These are phyloP conservation scores for Pseudogymnoascus sp. DNA, from an alignment of 2,329 filamentous ascomycete species.

Conservation along the genomic window DNA sequence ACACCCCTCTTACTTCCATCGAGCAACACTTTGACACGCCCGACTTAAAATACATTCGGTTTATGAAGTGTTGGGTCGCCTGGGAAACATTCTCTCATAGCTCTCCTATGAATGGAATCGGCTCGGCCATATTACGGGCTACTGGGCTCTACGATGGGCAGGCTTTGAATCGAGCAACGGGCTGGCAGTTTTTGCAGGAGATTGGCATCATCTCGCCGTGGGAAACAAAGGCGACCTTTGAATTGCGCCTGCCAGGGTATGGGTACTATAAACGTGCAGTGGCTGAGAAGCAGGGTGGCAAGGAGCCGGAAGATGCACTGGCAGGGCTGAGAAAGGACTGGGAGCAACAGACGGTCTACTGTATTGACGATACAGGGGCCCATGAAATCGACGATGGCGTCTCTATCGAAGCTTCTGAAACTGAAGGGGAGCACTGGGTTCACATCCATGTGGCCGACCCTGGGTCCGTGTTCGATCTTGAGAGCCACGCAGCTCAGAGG, in stretches of 20 bases:
- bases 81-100: conserved; percentile 45
- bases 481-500: conserved; percentile 51
- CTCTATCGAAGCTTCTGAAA: conserved; percentile 56
- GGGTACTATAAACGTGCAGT: conserved; percentile 24
- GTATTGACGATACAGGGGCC: conserved; percentile 62
- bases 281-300: conserved; percentile 28
- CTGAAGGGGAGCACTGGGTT: conserved; percentile 58
- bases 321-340: conserved; percentile 50
- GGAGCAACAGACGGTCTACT: conserved; percentile 56
- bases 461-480: conserved; percentile 57
- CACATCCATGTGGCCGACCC: conserved; percentile 75
- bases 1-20: conserved; percentile 12
- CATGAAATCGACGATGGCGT: conserved; percentile 73
- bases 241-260: conserved; percentile 46
- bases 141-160: conserved; percentile 52
- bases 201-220: conserved; percentile 64
- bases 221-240: conserved; percentile 61
- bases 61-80: conserved; percentile 62
- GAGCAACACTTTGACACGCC: conserved; percentile 18
- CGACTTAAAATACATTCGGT: conserved; percentile 54
- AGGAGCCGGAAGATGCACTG: conserved; percentile 38
- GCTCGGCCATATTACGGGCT: conserved; percentile 56
- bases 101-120: conserved; percentile 52
- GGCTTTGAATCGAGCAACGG: conserved; percentile 39
- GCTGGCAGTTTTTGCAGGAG: conserved; percentile 67